Evolutionary conservation across 2,329 filamentous ascomycete species (phyloP), one percentile per base, ranked within the genome.

Genomic region (Pseudogymnoascus sp.): DNA sequence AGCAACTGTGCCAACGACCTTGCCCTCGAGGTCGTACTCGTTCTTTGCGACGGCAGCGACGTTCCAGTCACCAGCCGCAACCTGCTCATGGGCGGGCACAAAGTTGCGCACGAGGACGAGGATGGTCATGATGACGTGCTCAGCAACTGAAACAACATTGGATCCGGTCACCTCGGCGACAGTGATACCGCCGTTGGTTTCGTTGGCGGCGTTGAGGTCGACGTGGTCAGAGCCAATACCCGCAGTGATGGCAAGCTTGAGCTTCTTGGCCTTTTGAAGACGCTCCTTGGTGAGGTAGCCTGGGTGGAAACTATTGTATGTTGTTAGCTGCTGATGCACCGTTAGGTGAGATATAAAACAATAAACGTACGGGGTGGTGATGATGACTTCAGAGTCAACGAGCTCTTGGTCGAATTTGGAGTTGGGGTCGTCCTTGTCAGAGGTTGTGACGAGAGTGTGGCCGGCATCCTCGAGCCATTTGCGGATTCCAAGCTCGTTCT

Each of bases 101-200:
- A 97, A 99, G 89, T 99, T 99, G 82, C 95, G 93, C 77, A 98
- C 89, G 62, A 99, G 89, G 68, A 88, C 79, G 61, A 99, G 89
- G 79, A 98, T 98, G 77, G 95, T 99, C 95, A 99, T 98, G 81
- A 99, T 80, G 72, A 99, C 95, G 81, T 99, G 95, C 86, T 99
- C 95, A 65, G 95, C 95, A 68, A 99, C 95, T 61, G 95, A 98
- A 72, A 97, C 93, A 72, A 99, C 95, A 78, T 99, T 99, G 81
- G 90, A 96, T 75, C 95, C 95, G 8, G 95, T 99, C 69, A 99
- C 95, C 79, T 99, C 95, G 68, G 92, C 93, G 66, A 99, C 95
- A 71, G 93, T 99, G 80, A 98, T 81, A 76, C 95, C 95, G 73
- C 93, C 93, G 77, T 99, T 99, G 80, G 93, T 97, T 82, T 89